A percentile compares a stretch with the other conserved stretches of the same genome.
phyloP scores from a whole-genome alignment of 2,329 filamentous ascomycete species.

The Biscogniauxia marginata region DNA sequence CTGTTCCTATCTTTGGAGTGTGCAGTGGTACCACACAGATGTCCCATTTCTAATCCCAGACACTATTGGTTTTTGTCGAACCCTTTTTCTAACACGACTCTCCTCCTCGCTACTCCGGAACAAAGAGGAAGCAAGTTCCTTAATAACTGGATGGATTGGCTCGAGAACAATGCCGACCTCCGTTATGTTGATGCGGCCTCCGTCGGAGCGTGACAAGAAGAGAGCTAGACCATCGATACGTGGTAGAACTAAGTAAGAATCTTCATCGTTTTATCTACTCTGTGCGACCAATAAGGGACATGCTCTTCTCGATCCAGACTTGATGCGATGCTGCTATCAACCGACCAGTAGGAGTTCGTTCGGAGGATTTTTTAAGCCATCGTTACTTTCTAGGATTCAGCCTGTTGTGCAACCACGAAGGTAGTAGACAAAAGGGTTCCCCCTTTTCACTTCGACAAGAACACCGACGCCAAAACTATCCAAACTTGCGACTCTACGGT shows the following conservation, averaged over 20 bases:
- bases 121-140: constrained; percentile 79
- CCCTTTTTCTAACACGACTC: background rate
- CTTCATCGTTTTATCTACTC: background rate
- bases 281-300: background rate
- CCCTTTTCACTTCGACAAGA: constrained; percentile 5
- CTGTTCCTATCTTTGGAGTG: constrained; percentile 10
- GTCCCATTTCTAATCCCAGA: constrained; percentile 12
- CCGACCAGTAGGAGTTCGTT: background rate
- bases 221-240: constrained; percentile 1
- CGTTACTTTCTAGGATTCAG: background rate
- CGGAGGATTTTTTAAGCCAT: background rate
- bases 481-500: background rate
- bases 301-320: background rate
- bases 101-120: background rate
- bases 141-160: constrained; percentile 84
- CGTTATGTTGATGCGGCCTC: constrained; percentile 71
- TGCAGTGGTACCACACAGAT: constrained; percentile 4
- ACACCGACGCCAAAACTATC: background rate
- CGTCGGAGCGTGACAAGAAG: constrained; percentile 24
- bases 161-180: constrained; percentile 87
- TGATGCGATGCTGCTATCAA: background rate
- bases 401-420: constrained; percentile 9
- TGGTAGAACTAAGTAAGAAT: background rate
- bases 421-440: constrained; percentile 9
- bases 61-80: constrained; percentile 2